A percentile compares a stretch with the other conserved stretches of the same genome.
Evolutionary conservation across 495 filamentous ascomycete genomes (phyloP).

Genomic region (Annulohypoxylon moriforme): DNA sequence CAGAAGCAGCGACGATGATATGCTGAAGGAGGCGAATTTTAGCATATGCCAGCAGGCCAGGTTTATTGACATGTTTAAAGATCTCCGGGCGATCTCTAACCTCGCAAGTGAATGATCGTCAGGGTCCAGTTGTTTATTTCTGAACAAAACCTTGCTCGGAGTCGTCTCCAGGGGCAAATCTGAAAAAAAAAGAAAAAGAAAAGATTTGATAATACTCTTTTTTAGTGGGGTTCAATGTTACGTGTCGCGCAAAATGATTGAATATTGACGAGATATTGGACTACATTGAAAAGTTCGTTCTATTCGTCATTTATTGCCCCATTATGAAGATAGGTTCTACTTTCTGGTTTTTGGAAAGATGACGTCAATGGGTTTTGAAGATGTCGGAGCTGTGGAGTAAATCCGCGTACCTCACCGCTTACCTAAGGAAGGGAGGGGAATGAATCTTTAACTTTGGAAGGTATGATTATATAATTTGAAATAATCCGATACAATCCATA

Average conservation of each 20-base stretch:
- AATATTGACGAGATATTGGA: background rate
- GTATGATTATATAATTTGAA: background rate
- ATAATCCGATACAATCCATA: background rate
- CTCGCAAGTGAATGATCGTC: conserved; percentile 36
- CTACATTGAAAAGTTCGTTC: background rate
- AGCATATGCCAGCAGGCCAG: background rate
- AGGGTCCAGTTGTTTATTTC: conserved; percentile 36
- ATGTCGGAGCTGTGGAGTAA: background rate
- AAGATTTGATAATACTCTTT: background rate
- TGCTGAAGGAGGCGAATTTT: conserved; percentile 5
- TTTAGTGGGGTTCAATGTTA: background rate
- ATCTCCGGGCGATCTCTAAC: conserved; percentile 25
- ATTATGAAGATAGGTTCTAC: background rate
- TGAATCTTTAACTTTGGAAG: background rate
- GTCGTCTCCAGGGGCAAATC: background rate
- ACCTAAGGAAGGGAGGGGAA: conserved; percentile 9
- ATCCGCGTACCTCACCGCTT: background rate
- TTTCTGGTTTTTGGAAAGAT: conserved; percentile 7
- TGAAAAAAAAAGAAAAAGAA: no score
- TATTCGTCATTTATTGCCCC: background rate
- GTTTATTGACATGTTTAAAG: background rate
- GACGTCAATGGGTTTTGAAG: conserved; percentile 25
- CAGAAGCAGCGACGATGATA: background rate
- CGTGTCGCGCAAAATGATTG: background rate
- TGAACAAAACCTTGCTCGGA: background rate